phyloP scores from a whole-genome alignment of 2,329 filamentous ascomycete genomes.

The Fusarium anguioides region DNA sequence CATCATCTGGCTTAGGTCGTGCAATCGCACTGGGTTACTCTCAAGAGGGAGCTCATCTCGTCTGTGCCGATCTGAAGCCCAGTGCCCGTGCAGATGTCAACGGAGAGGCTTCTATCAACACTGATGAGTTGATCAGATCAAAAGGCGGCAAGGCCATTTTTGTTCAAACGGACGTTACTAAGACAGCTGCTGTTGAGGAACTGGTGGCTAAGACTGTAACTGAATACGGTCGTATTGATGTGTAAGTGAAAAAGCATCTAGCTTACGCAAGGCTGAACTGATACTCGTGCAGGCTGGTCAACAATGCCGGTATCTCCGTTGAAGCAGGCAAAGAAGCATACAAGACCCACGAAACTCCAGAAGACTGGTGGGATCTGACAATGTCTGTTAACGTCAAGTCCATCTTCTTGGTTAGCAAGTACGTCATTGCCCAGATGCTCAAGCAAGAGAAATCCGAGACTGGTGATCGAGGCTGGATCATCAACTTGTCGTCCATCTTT shows the following conservation, averaged over 20 bases:
- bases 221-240: constrained; percentile 38
- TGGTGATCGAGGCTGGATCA: constrained; percentile 61
- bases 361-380: constrained; percentile 57
- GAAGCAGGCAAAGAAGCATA: constrained; percentile 47
- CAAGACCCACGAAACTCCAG: constrained; percentile 58
- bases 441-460: constrained; percentile 54
- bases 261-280: constrained; percentile 8
- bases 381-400: constrained; percentile 53
- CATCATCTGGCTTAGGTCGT: constrained; percentile 59
- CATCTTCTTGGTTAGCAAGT: constrained; percentile 57
- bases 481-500: constrained; percentile 59
- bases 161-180: constrained; percentile 56
- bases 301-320: constrained; percentile 57
- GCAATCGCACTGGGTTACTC: constrained; percentile 59
- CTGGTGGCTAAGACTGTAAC: constrained; percentile 47
- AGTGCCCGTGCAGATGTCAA: constrained; percentile 42
- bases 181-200: constrained; percentile 50
- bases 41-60: constrained; percentile 54
- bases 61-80: constrained; percentile 55
- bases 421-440: constrained; percentile 61
- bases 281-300: constrained; percentile 47
- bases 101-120: constrained; percentile 45
- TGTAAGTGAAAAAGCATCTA: constrained; percentile 40
- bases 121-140: constrained; percentile 49
- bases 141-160: constrained; percentile 54